Base-by-base conservation (phyloP, 495 filamentous ascomycete genomes). In the Annulohypoxylon stygium region DNA sequence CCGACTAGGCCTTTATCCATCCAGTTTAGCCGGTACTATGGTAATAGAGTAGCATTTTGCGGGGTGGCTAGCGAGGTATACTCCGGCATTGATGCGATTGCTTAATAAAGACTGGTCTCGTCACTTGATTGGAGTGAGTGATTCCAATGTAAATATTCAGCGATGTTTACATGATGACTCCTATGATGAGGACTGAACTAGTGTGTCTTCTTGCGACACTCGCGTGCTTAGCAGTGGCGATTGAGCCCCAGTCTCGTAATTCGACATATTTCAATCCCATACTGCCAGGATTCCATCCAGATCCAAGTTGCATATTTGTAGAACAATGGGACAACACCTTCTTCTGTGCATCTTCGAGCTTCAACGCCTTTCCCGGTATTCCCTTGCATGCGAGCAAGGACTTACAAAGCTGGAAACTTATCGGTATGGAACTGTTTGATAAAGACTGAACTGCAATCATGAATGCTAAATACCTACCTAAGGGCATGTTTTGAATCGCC, bases 241-340 rank as follows among this genome's bases (percentile, higher is more conserved):
- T 25, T 10, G 12, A 62, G 20, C 12, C 16, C 4, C 33, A 48
- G 34, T 62, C 30, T 18, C 30, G 60, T 10, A 80, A 82, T 47
- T 82, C 81, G 7, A 81, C 81, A 5, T 82, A 82, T 62, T 73
- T 76, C 54, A 88, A 89, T 71, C 87, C 87, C 11, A 86, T 88
- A 61, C 68, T 88, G 8, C 86, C 86, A 0, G 86, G 87, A 20
- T 88, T 86, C 71, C 83, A 86, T 69, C 85, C 87, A 0, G 87
- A 89, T 70, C 88, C 88, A 0, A 84, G 81, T 66, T 88, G 86
- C 67, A 86, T 87, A 33, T 85, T 81, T 59, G 83, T 88, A 4
- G 70, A 78, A 0, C 82, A 87, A 30, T 81, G 79, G 65, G 78
- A 86, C 53, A 69, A 84, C 23, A 88, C 84, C 10, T 86, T 85